Evolutionary conservation across 2,329 filamentous ascomycete genomes (phyloP), one percentile per base, ranked within the genome.

Genomic region (Beauveria brongniartii): DNA sequence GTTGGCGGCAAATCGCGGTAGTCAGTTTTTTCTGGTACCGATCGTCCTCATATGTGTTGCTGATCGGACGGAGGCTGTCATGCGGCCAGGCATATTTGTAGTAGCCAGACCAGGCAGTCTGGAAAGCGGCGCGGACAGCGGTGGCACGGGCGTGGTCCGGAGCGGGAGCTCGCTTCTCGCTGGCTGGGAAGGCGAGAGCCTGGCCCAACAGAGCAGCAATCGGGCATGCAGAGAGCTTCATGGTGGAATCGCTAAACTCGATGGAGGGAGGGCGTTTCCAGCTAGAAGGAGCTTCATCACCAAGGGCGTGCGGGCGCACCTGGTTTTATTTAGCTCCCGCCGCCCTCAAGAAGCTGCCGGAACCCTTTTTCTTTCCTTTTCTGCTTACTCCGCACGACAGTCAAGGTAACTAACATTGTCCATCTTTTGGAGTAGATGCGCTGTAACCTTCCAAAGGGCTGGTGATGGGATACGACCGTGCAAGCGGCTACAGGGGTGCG

Each of bases 1-100:
- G 20, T 22, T 16, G 22, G 30, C 2, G 18, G 12, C 20, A 10
- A n/a, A 7, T 41, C 30, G 24, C 26, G 9, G 12, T 22, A n/a
- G 47, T n/a, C 26, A 50, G 16, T 2, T 5, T 5, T 1, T 16
- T n/a, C 3, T 10, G 26, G 10, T 75, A 91, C 89, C 89, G 82
- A 60, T 90, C 89, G 71, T 96, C 86, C 28, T 78, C 78, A 63
- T 75, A 88, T 1, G 73, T 74, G 66, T 91, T 90, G 46, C 80
- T 82, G 16, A 90, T 78, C 0, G 91, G 90, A 63, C 77, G 79
- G 9, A 95, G 76, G 48, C 90, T 89, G 71, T 95, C 91, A 66
- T 90, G 84, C 1, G 89, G 89, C 64, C 90, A 93, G 0, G 90
- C 90, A 73, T 90, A 84, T 73, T 84, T 76, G 68, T 84, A 82